These are phyloP conservation scores for Anisodus tanguticus DNA, from an alignment of 257 asterid species.

Conservation along the genomic window DNA sequence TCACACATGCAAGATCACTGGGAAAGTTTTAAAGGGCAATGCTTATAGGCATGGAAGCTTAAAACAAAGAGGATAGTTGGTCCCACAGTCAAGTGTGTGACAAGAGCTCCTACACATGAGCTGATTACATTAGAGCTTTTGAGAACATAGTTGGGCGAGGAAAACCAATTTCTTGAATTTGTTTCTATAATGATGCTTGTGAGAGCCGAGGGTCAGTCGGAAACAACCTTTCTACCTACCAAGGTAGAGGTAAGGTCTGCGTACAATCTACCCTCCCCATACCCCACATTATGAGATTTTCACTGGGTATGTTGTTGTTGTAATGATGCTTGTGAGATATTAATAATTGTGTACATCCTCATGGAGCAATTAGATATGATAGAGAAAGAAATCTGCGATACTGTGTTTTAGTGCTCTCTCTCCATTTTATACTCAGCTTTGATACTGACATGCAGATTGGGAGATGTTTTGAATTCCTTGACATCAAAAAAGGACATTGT, in stretches of 20 bases:
- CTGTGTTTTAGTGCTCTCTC: conserved; percentile 27
- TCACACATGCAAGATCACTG: neutral
- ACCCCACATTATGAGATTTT: too few species aligned
- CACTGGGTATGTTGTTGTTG: neutral
- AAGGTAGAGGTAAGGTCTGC: too few species aligned
- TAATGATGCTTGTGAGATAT: conserved; percentile 7
- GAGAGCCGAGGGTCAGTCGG: neutral
- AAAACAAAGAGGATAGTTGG: neutral
- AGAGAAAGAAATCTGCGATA: neutral
- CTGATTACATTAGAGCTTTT: neutral
- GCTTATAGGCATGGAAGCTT: conserved; percentile 24
- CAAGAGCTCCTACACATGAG: neutral
- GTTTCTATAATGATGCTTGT: conserved; percentile 21
- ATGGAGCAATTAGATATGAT: neutral
- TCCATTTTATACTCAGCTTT: conserved; percentile 35
- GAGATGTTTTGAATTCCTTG: conserved; percentile 93
- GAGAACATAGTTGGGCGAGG: neutral
- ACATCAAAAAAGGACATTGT: conserved; percentile 75
- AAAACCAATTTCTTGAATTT: conserved; percentile 20
- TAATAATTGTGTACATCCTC: neutral
- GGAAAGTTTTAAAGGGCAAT: neutral
- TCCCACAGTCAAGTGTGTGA: conserved; percentile 15
- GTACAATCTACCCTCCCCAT: too few species aligned
- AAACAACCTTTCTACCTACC: too few species aligned
- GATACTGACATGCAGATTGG: conserved; percentile 71